A percentile compares a stretch with the other conserved stretches of the same genome.
Conservation (phyloP, 768 basidiomycete species). For the Podaxis sp. region DNA sequence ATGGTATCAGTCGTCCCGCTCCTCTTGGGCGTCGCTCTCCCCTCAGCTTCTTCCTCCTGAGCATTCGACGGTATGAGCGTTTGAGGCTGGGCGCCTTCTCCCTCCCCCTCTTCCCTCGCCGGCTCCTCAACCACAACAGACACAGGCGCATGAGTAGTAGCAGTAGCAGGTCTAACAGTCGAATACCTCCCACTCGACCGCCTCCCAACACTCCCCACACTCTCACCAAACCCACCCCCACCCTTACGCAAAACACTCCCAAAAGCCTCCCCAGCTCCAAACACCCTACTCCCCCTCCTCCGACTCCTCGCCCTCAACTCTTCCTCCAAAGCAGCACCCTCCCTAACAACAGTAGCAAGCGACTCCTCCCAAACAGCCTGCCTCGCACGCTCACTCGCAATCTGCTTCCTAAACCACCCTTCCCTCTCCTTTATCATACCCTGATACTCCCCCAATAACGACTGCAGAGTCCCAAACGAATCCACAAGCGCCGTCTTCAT, state of each 20-base stretch:
- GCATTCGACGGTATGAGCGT: background rate
- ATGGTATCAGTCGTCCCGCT: slow-evolving; percentile 11
- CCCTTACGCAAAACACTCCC: background rate
- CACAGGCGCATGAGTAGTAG: background rate
- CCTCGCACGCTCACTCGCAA: slow-evolving; percentile 60
- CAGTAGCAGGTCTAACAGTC: background rate
- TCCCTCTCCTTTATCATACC: slow-evolving; percentile 76
- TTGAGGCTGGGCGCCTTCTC: background rate
- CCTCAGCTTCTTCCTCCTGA: background rate
- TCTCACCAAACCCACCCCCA: slow-evolving; percentile 8
- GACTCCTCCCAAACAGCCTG: slow-evolving; percentile 88
- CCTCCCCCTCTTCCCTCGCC: background rate
- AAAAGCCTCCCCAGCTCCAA: slow-evolving; percentile 29
- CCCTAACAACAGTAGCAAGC: slow-evolving; percentile 76
- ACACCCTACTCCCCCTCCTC: slow-evolving; percentile 55
- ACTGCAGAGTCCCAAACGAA: slow-evolving; percentile 51
- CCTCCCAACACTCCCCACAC: background rate
- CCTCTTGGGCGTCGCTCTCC: slow-evolving; percentile 4
- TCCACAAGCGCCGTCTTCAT: slow-evolving; percentile 54
- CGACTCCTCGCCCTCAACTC: slow-evolving; percentile 64
- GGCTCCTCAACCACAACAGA: background rate
- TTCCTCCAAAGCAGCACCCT: slow-evolving; percentile 79
- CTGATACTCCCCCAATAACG: slow-evolving; percentile 61
- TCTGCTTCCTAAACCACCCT: slow-evolving; percentile 64
- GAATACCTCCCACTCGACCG: background rate